phyloP scores from a whole-genome alignment of 2,329 filamentous ascomycete genomes.

The Fonsecaea nubica region DNA sequence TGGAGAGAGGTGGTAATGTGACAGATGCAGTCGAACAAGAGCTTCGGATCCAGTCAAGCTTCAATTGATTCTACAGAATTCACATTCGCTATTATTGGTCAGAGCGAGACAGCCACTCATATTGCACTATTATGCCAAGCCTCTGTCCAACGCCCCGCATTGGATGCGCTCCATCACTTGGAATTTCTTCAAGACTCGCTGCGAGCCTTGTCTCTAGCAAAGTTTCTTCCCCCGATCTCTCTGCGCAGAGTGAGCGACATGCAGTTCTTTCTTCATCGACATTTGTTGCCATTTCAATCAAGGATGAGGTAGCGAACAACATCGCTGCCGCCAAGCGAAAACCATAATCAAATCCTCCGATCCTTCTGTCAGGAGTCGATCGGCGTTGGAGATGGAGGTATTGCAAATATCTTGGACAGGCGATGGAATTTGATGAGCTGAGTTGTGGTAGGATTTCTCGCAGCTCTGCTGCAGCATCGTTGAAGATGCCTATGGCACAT shows the following conservation, averaged over 20 bases:
- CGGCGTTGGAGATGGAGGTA: background rate
- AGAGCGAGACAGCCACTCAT: conserved; percentile 1
- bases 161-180: background rate
- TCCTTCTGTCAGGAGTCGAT: background rate
- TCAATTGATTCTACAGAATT: conserved; percentile 19
- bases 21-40: conserved; percentile 14
- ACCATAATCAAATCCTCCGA: background rate
- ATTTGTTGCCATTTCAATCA: too few relatives aligned
- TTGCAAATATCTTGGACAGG: background rate
- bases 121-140: conserved; percentile 20
- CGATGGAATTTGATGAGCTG: background rate
- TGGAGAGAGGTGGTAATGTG: conserved; percentile 35
- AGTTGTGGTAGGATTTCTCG: conserved; percentile 57
- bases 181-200: conserved; percentile 7
- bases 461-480: conserved; percentile 92
- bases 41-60: conserved; percentile 27
- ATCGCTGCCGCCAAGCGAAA: background rate
- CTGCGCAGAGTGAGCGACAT: background rate
- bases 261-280: background rate
- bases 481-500: conserved; percentile 86
- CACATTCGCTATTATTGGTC: conserved; percentile 21
- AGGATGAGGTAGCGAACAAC: background rate
- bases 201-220: background rate
- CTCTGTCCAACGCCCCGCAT: background rate
- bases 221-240: conserved; percentile 8